These are phyloP conservation scores for Boletales sp. DNA, from an alignment of 768 basidiomycete genomes.

Conservation along the genomic window DNA sequence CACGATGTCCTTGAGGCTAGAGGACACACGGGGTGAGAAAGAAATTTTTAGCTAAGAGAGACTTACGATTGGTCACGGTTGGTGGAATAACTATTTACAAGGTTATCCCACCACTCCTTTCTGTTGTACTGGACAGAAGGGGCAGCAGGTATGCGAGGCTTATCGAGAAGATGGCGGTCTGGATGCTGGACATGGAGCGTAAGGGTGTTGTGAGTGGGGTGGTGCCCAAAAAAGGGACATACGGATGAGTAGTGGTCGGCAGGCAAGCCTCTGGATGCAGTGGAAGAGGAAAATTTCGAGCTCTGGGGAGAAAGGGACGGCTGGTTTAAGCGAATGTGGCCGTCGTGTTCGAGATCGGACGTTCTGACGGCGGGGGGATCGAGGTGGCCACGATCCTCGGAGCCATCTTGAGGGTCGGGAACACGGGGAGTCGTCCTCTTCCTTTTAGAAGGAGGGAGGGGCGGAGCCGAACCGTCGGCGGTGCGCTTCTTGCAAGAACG, in stretches of 20 bases:
- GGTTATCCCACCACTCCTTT: constrained; percentile 46
- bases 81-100: constrained; percentile 41
- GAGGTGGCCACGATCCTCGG: constrained; percentile 26
- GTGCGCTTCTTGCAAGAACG: constrained; percentile 82
- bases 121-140: constrained; percentile 32
- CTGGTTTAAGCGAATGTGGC: constrained; percentile 24
- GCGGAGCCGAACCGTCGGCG: constrained; percentile 49
- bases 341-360: constrained; percentile 24
- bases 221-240: constrained; percentile 7
- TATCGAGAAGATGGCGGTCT: constrained; percentile 25
- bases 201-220: neutral
- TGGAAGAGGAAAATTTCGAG: constrained; percentile 29
- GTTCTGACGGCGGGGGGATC: constrained; percentile 26
- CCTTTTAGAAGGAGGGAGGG: constrained; percentile 50
- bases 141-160: constrained; percentile 25
- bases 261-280: constrained; percentile 24
- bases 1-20: constrained; percentile 47
- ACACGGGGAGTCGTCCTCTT: constrained; percentile 38
- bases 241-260: constrained; percentile 25
- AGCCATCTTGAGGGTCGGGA: constrained; percentile 31
- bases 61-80: constrained; percentile 42
- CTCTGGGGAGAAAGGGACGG: constrained; percentile 31
- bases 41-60: neutral
- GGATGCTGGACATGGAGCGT: constrained; percentile 21
- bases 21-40: constrained; percentile 3